Evolutionary conservation across 441 rosid species (phyloP), one percentile per base, ranked within the genome.

Genomic region (Populus trichocarpa): DNA sequence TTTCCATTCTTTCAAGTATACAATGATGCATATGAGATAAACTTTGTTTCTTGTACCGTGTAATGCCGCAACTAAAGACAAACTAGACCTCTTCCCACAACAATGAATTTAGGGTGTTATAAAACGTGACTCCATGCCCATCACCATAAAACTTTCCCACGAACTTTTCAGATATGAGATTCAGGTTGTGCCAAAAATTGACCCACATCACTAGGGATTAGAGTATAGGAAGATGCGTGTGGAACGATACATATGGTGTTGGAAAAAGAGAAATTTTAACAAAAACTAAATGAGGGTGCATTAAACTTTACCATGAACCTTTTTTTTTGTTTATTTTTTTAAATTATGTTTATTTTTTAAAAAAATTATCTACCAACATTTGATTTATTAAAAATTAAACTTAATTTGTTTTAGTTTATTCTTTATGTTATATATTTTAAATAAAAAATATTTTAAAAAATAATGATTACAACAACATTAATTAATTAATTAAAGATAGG

Each of bases 41-140:
- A 35, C 75, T 77, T 79, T 70, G 83, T 74, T 75, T 79, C 81
- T 70, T 79, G 74, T 78, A 83, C 70, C 86, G 84, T 78, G 77
- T 85, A 63, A 78, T 8, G 85, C 84, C 93, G 81, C 0, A 26
- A 23, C 73, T 77, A 81, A 75, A 80, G 89, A 90, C 91, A 90
- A 88, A 79, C 8, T 81, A 69, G 85, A 83, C 85, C 75, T 75
- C 83, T 82, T 84, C 73, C 75, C 77, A 35, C 61, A 32, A 65
- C 35, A 78, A 64, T 70, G 53, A 77, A 30, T 72, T 64, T 30
- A 6, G 25, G 10, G 42, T 70, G 42, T 70, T 18, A 70, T 59
- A 74, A 71, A 79, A 67, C 72, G 73, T 66, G 33, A 67, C 36
- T 75, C 69, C 77, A 67, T 79, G 67, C 77, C 69, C 36, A 25